phyloP scores from a whole-genome alignment of 768 basidiomycete genomes.

The Collybia nuda region DNA sequence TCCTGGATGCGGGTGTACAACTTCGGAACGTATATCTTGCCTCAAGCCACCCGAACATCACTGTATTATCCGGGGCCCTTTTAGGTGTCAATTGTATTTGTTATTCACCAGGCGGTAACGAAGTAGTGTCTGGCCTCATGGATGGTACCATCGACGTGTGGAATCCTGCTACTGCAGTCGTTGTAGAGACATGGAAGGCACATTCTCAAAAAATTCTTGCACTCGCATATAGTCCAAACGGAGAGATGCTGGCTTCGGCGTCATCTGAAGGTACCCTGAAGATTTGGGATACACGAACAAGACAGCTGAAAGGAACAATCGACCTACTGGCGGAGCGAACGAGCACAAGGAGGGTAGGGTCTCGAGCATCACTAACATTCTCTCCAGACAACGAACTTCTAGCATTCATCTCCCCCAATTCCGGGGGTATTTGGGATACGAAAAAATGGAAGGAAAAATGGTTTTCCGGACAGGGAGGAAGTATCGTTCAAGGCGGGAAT shows the following conservation, averaged over 20 bases:
- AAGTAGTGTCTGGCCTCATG: neutral
- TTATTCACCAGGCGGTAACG: neutral
- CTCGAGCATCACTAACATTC: neutral
- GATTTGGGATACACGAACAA: neutral
- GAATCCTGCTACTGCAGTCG: neutral
- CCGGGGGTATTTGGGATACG: neutral
- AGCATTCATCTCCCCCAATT: slow-evolving; percentile 1
- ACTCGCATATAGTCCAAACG: neutral
- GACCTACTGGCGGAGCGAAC: neutral
- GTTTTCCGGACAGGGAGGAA: neutral
- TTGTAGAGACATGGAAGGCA: neutral
- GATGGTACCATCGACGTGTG: neutral
- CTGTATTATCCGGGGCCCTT: neutral
- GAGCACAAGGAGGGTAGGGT: neutral
- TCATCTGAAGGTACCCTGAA: slow-evolving; percentile 1
- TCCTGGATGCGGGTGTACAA: neutral
- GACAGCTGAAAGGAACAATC: neutral
- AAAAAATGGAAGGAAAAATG: slow-evolving; percentile 1
- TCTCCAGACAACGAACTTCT: neutral
- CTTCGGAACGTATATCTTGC: neutral
- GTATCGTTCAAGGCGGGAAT: neutral
- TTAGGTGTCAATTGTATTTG: neutral
- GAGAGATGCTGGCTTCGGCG: neutral
- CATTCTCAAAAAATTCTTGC: neutral
- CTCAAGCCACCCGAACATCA: neutral